Percentiles rank a stretch among this genome's conserved stretches.
Evolutionary conservation across 148 eudicot species (phyloP).

Genomic region (Fagopyrum homotropicum): DNA sequence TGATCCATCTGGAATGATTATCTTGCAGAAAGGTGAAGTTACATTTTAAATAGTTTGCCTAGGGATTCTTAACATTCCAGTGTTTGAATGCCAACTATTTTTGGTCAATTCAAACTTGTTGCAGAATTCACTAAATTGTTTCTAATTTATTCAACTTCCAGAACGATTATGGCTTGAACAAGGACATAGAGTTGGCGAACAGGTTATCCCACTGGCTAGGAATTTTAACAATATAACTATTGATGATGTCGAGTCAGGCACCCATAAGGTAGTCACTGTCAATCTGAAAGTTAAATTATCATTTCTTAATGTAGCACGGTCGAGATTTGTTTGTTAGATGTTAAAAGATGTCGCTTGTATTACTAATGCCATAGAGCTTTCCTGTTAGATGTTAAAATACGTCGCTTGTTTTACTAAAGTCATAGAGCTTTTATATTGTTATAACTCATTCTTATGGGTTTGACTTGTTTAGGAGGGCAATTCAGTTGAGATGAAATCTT

Average conservation of each 20-base stretch:
- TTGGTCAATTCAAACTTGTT: neutral
- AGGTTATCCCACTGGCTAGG: slow-evolving; percentile 78
- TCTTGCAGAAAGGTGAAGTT: slow-evolving; percentile 72
- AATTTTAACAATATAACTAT: slow-evolving; percentile 50
- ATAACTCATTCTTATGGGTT: neutral
- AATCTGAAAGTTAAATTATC: neutral
- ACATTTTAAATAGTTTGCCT: neutral
- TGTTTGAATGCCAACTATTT: neutral
- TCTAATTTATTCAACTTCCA: slow-evolving; percentile 18
- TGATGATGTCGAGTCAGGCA: slow-evolving; percentile 68
- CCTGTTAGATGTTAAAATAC: neutral
- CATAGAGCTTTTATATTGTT: neutral
- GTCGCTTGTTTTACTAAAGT: neutral
- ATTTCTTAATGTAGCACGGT: neutral
- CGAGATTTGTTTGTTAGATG: neutral
- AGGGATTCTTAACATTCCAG: neutral
- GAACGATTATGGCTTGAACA: slow-evolving; percentile 88
- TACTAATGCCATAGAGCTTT: neutral
- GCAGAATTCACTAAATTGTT: neutral
- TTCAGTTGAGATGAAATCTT: slow-evolving; percentile 42
- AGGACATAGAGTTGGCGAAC: slow-evolving; percentile 83
- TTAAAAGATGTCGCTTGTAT: neutral
- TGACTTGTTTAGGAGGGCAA: slow-evolving; percentile 26
- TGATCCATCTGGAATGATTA: slow-evolving; percentile 87
- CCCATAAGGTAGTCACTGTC: slow-evolving; percentile 13